Evolutionary conservation across 768 basidiomycete species (phyloP).

Genomic region (Galerina marginata): DNA sequence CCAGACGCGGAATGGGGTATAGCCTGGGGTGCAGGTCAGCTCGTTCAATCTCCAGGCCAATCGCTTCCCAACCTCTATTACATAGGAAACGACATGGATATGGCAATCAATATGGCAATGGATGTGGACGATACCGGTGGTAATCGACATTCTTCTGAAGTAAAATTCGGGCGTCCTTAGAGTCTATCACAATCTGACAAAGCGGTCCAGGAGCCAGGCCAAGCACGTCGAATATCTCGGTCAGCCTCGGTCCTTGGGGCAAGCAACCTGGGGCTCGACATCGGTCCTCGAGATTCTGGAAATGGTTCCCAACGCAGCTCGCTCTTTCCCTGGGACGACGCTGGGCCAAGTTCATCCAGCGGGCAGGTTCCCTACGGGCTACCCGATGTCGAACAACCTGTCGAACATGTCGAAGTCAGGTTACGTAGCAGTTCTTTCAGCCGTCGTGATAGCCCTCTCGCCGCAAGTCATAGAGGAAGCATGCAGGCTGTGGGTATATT

Average conservation of each 20-base stretch:
- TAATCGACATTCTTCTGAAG: constrained; percentile 62
- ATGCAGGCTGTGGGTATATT: constrained; percentile 39
- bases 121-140: constrained; percentile 12
- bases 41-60: not conserved
- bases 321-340: constrained; percentile 86
- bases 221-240: constrained; percentile 76
- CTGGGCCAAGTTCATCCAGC: constrained; percentile 67
- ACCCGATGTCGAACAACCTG: constrained; percentile 47
- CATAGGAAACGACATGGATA: constrained; percentile 20
- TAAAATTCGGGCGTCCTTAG: constrained; percentile 20
- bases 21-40: constrained; percentile 18
- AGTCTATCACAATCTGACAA: not conserved
- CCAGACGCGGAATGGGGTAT: constrained; percentile 22
- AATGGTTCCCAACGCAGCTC: constrained; percentile 69
- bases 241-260: constrained; percentile 55
- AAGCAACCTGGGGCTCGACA: constrained; percentile 51
- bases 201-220: constrained; percentile 74
- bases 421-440: constrained; percentile 61
- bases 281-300: constrained; percentile 40
- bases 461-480: constrained; percentile 53
- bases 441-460: constrained; percentile 62
- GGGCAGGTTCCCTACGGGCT: constrained; percentile 40
- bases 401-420: constrained; percentile 58
- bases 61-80: not conserved
- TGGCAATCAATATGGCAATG: constrained; percentile 9